These are phyloP conservation scores for Sclerotinia minor DNA, from an alignment of 2,329 filamentous ascomycete genomes.

Conservation along the genomic window DNA sequence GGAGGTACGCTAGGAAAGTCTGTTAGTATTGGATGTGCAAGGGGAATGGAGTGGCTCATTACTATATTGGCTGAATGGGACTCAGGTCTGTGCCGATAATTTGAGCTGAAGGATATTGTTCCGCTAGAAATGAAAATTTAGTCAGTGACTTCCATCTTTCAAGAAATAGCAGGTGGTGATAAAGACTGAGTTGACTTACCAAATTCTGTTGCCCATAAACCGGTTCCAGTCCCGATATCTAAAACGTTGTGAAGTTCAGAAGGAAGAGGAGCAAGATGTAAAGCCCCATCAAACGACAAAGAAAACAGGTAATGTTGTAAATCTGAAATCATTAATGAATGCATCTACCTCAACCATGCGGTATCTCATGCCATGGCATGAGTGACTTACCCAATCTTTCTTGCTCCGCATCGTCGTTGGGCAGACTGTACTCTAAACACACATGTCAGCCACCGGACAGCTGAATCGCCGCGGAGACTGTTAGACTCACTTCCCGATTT, in stretches of 20 bases:
- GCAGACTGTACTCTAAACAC: constrained; percentile 29
- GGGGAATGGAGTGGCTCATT: not conserved
- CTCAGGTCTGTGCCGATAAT: constrained; percentile 40
- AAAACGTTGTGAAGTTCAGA: constrained; percentile 22
- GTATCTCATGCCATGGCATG: not conserved
- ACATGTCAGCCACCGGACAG: not conserved
- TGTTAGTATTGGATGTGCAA: not conserved
- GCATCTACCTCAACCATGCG: not conserved
- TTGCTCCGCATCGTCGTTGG: constrained; percentile 30
- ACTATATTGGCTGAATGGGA: constrained; percentile 38
- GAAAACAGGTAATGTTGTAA: constrained; percentile 30
- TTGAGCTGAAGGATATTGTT: constrained; percentile 37
- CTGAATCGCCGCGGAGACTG: not conserved
- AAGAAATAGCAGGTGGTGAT: not conserved
- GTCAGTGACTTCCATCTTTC: not conserved
- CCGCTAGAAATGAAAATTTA: constrained; percentile 12
- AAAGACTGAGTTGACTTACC: constrained; percentile 31
- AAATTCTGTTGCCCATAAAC: constrained; percentile 30
- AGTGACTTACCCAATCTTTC: constrained; percentile 17
- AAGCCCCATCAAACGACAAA: constrained; percentile 25
- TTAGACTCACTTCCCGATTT: constrained; percentile 30
- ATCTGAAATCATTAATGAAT: constrained; percentile 16
- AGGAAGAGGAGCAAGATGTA: constrained; percentile 30
- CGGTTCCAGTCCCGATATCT: constrained; percentile 29
- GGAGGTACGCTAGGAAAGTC: constrained; percentile 43